Evolutionary conservation across 495 filamentous ascomycete genomes (phyloP), one percentile per base, ranked within the genome.

Genomic region (Sordaria brevicollis): DNA sequence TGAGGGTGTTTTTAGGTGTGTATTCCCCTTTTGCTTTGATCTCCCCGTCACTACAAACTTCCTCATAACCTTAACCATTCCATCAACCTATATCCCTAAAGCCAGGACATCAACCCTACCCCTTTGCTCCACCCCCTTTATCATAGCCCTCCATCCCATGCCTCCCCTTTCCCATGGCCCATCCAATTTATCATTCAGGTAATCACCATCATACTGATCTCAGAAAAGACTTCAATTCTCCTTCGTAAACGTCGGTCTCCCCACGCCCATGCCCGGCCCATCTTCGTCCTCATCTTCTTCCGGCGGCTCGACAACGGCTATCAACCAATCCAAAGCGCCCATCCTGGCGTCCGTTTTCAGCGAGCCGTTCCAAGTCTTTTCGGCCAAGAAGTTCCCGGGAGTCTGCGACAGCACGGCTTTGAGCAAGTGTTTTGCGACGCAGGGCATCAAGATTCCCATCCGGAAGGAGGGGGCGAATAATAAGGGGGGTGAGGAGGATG

Each of bases 381-480:
- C 90, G 5, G 95, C 95, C 37, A 99, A 99, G 86, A 97, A 97
- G 73, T 99, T 99, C 84, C 94, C 95, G 0, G 95, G 95, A 70
- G 95, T 99, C 1, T 96, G 96, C 72, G 94, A 97, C 77, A 94
- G 91, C 77, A 99, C 95, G 2, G 79, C 86, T n/a, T 81, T 99
- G 21, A 97, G 93, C 84, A 97, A 96, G 78, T 91, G 88, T 74
- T 99, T 99, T 80, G 95, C 95, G 11, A 85, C 88, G 9, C 95
- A 99, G 74, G 95, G 95, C n/a, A 94, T 96, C 80, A 97, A 97
- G 80, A 96, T 97, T 19, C 93, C 93, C 0, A 97, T 97, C 54
- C 84, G 93, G 9, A 97, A 97, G 80, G 93, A 96, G 73, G 90
- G 90, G 3, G 83, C 87, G 17, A 88, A 90, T 71, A 86, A 83